Evolutionary conservation across 768 basidiomycete genomes (phyloP), one percentile per base, ranked within the genome.

Genomic region (Pleurotus platypus): DNA sequence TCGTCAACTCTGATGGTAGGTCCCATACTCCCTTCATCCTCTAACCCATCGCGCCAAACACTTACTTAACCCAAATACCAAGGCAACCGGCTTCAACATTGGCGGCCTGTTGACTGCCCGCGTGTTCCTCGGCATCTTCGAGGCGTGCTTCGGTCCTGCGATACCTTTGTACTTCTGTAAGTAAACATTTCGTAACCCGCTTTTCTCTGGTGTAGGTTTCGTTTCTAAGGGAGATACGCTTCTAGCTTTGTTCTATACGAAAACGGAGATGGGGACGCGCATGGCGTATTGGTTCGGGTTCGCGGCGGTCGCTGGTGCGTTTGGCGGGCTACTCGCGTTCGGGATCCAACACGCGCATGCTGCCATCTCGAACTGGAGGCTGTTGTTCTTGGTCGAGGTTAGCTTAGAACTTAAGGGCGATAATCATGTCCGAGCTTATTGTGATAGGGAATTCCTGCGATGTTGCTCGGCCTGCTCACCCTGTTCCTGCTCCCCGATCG

Each of bases 281-380:
- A 80, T 87, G 79, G 89, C 87, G 1, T 83, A 89, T 63, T 91
- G 89, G 87, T 92, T 91, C 59, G 87, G 87, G 7, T 92, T 91
- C 65, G 89, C 90, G 4, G 89, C 90, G 2, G 82, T 90, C 3
- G 88, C 91, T 3, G 90, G 90, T 20, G 91, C 91, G 4, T 92
- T 92, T 58, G 89, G 90, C 12, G 90, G 91, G n/a, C 71, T 92
- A 46, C 81, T 93, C 42, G 90, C 91, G 2, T 92, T 88, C 60
- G 91, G 89, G 1, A 75, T 92, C 8, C 87, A 90, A 61, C 80
- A 90, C 64, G 76, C 75, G 1, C 69, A 84, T 55, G 60, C 75
- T 0, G 62, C 76, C 4, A 68, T 87, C 27, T 65, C 73, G 8
- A 74, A 82, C 57, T 85, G 83, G 88, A 76, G 80, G 55, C 72